phyloP scores from a whole-genome alignment of 1,284 basidiomycete genomes.

The Neolentinus lepideus region DNA sequence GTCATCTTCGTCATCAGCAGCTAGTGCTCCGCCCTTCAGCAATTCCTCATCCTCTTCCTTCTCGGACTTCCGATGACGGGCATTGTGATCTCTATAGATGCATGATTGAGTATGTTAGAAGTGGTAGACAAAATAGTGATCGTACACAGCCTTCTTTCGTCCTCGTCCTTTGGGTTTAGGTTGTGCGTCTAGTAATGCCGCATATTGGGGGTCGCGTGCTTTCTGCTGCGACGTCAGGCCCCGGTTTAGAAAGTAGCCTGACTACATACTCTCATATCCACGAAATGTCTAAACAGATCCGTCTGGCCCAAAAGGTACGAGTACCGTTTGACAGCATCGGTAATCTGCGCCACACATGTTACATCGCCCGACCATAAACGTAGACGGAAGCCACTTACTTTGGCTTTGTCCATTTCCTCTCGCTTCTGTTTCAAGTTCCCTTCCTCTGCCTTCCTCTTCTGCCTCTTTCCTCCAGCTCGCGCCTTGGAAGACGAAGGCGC shows the following conservation, averaged over 20 bases:
- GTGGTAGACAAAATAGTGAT: slow-evolving; percentile 9
- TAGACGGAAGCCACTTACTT: slow-evolving; percentile 33
- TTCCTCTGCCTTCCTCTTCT: slow-evolving; percentile 64
- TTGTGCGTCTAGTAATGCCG: slow-evolving; percentile 80
- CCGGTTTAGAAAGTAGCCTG: neutral
- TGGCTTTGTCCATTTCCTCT: slow-evolving; percentile 79
- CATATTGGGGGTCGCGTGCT: slow-evolving; percentile 92
- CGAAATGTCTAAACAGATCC: slow-evolving; percentile 93
- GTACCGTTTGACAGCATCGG: slow-evolving; percentile 94
- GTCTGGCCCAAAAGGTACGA: slow-evolving; percentile 93
- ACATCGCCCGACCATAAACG: neutral
- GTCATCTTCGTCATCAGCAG: slow-evolving; percentile 66
- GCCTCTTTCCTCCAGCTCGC: slow-evolving; percentile 42
- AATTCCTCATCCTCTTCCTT: slow-evolving; percentile 98
- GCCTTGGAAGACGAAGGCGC: slow-evolving; percentile 28
- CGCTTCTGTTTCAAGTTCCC: slow-evolving; percentile 59
- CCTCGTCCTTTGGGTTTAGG: slow-evolving; percentile 77
- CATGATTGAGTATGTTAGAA: slow-evolving; percentile 7
- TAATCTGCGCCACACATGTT: slow-evolving; percentile 42
- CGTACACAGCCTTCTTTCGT: slow-evolving; percentile 71
- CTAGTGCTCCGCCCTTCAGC: slow-evolving; percentile 80
- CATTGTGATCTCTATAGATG: slow-evolving; percentile 55
- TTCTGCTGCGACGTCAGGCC: slow-evolving; percentile 38
- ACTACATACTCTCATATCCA: slow-evolving; percentile 77
- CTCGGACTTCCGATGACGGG: slow-evolving; percentile 90